Conservation (phyloP, 108 stramenopile species). For the Hondaea fermentalgiana region DNA sequence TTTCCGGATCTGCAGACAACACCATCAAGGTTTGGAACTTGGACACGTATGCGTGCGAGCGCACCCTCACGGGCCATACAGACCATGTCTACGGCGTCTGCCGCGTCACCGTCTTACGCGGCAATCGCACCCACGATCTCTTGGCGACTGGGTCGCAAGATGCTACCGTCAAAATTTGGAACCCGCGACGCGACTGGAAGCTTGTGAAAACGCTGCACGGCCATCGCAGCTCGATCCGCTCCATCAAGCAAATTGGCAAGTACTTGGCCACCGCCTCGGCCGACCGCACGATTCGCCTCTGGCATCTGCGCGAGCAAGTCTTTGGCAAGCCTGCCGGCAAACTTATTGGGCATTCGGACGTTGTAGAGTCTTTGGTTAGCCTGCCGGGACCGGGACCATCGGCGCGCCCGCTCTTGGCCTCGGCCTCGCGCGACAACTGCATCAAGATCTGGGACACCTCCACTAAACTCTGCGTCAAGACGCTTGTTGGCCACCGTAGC, state of each 20-base stretch:
- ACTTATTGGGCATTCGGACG: not conserved
- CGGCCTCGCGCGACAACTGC: not conserved
- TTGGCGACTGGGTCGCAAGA: not conserved
- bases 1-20: not conserved
- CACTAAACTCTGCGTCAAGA: not conserved
- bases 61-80: not conserved
- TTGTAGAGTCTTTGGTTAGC: not conserved
- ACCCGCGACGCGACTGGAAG: not conserved
- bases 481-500: not conserved
- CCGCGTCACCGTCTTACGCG: not conserved
- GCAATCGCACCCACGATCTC: not conserved
- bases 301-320: not conserved
- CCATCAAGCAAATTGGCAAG: constrained; percentile 1
- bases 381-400: not conserved
- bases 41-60: not conserved
- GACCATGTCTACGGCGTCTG: constrained; percentile 7
- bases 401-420: not conserved
- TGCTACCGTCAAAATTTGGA: not conserved
- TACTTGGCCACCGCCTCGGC: not conserved
- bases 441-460: not conserved
- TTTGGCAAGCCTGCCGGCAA: constrained; percentile 1
- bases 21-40: not conserved
- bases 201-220: not conserved
- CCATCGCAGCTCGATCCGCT: not conserved
- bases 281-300: not conserved